Evolutionary conservation across 306 rosid genomes (phyloP).

Genomic region (Dicorynia guianensis): DNA sequence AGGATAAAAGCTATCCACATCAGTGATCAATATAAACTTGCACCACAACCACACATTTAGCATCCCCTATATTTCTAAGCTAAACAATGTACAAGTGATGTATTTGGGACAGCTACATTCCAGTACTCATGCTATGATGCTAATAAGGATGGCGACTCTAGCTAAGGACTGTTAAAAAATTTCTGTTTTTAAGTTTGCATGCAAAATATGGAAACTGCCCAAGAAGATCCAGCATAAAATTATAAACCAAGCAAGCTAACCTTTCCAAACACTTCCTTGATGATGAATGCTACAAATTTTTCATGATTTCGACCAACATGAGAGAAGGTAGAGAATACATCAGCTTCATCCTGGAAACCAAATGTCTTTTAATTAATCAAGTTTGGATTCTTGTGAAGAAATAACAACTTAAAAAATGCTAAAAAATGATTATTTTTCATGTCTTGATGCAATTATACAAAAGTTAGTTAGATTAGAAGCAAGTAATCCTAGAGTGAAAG

Average conservation of each 20-base stretch:
- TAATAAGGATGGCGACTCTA: conserved; percentile 2
- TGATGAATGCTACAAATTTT: conserved; percentile 55
- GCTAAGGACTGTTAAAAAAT: background rate
- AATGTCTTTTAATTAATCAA: conserved; percentile 25
- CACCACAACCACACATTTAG: background rate
- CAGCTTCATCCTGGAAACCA: conserved; percentile 83
- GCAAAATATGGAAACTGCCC: conserved; percentile 6
- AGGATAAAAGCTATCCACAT: background rate
- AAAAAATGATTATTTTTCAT: conserved; percentile 19
- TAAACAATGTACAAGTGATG: background rate
- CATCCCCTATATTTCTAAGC: background rate
- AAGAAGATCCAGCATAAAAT: conserved; percentile 7
- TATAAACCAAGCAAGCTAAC: conserved; percentile 52
- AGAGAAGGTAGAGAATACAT: conserved; percentile 66
- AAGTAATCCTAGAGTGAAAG: conserved; percentile 22
- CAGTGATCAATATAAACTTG: background rate
- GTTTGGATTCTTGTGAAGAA: background rate
- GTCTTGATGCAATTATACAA: background rate
- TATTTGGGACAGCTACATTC: background rate
- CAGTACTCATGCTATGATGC: background rate
- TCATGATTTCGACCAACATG: conserved; percentile 81
- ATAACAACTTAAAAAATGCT: background rate
- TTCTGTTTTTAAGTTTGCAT: conserved; percentile 25
- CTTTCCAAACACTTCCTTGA: conserved; percentile 61
- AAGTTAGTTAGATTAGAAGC: conserved; percentile 13